These are phyloP conservation scores for Aureobasidium namibiae DNA, from an alignment of 2,329 filamentous ascomycete species.

Conservation along the genomic window DNA sequence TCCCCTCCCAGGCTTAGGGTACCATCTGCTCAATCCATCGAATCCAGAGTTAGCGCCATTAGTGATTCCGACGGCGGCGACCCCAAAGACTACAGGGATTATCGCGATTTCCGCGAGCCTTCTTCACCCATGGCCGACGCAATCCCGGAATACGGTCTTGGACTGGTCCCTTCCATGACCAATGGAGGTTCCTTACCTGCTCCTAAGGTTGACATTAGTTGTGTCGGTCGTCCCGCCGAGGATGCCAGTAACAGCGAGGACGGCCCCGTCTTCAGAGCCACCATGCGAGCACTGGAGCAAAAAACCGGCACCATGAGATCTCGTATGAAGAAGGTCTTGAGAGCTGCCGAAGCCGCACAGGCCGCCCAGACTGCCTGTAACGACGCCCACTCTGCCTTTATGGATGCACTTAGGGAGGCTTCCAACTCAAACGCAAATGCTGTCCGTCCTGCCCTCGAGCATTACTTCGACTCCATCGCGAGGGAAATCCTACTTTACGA, in stretches of 20 bases:
- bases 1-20: slow-evolving; percentile 66
- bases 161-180: slow-evolving; percentile 33
- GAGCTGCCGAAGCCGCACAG: slow-evolving; percentile 84
- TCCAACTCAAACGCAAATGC: slow-evolving; percentile 89
- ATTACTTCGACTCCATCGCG: slow-evolving; percentile 97
- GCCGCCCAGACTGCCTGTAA: slow-evolving; percentile 75
- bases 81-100: slow-evolving; percentile 23
- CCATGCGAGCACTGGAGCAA: slow-evolving; percentile 91
- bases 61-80: slow-evolving; percentile 57
- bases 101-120: slow-evolving; percentile 35
- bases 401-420: slow-evolving; percentile 78
- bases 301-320: slow-evolving; percentile 91
- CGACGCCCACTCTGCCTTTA: slow-evolving; percentile 72
- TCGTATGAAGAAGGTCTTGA: slow-evolving; percentile 93
- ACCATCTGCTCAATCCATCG: slow-evolving; percentile 77
- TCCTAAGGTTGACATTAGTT: slow-evolving; percentile 80
- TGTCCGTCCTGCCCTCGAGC: slow-evolving; percentile 91
- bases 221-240: slow-evolving; percentile 61
- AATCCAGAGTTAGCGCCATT: slow-evolving; percentile 55
- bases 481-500: slow-evolving; percentile 84
- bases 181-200: slow-evolving; percentile 24
- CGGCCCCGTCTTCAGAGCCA: slow-evolving; percentile 89
- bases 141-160: slow-evolving; percentile 40
- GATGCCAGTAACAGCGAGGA: slow-evolving; percentile 82
- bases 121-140: slow-evolving; percentile 40